phyloP scores from a whole-genome alignment of 495 filamentous ascomycete species.

The Neurospora discreta region DNA sequence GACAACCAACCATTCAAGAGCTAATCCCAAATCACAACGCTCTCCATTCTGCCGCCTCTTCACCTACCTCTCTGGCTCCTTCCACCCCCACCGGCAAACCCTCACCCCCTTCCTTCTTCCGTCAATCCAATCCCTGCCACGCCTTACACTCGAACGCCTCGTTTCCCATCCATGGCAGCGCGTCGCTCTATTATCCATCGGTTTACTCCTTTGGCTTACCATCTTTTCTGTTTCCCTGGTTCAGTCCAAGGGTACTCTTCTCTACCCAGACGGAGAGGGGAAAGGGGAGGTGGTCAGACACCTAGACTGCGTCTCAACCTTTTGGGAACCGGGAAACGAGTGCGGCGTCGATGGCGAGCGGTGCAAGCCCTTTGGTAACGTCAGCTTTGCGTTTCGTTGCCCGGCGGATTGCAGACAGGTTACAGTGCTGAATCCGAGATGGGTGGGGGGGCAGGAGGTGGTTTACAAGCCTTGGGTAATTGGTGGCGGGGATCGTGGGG shows the following conservation, averaged over 20 bases:
- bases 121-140: constrained; percentile 51
- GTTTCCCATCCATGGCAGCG: constrained; percentile 50
- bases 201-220: constrained; percentile 55
- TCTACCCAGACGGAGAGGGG: constrained; percentile 35
- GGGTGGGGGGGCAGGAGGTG: constrained; percentile 62
- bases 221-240: constrained; percentile 45
- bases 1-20: neutral
- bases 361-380: constrained; percentile 64
- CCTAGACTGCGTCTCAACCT: constrained; percentile 47
- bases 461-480: constrained; percentile 60
- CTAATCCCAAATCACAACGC: neutral
- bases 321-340: constrained; percentile 53
- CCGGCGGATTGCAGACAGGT: constrained; percentile 57
- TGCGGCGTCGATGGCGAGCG: constrained; percentile 68
- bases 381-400: constrained; percentile 64
- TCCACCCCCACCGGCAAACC: constrained; percentile 15
- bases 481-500: constrained; percentile 43
- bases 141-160: constrained; percentile 43
- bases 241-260: constrained; percentile 48
- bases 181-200: constrained; percentile 41
- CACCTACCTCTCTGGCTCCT: constrained; percentile 6
- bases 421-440: constrained; percentile 56
- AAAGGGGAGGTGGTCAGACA: constrained; percentile 41
- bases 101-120: constrained; percentile 54
- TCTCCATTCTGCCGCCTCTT: neutral